A percentile compares a stretch with the other conserved stretches of the same genome.
phyloP scores from a whole-genome alignment of 495 filamentous ascomycete genomes.

The Echria macrotheca region DNA sequence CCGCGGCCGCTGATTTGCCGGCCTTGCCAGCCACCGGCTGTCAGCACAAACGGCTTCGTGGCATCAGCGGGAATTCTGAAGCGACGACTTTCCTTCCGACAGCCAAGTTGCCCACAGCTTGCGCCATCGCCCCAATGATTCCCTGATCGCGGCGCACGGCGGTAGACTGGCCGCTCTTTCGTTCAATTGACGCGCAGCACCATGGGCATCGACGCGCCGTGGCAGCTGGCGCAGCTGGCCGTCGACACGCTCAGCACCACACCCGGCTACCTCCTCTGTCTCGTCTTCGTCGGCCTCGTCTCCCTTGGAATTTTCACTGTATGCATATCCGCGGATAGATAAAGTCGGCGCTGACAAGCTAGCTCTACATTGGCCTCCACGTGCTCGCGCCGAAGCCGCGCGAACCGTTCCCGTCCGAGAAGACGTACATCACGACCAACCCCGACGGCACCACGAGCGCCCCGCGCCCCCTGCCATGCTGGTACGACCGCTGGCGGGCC shows the following conservation, averaged over 20 bases:
- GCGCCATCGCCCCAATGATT: too few species aligned
- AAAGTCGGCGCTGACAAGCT: too few species aligned
- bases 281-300: constrained; percentile 24
- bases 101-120: background rate
- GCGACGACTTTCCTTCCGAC: too few species aligned
- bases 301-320: background rate
- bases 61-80: constrained; percentile 9
- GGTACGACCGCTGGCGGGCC: constrained; percentile 65
- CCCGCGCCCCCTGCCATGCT: constrained; percentile 68
- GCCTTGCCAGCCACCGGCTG: constrained; percentile 24
- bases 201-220: too few species aligned
- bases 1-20: constrained; percentile 21
- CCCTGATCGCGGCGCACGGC: too few species aligned
- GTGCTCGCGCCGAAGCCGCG: constrained; percentile 79
- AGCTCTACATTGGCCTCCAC: constrained; percentile 62
- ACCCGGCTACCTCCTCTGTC: background rate
- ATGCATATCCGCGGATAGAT: too few species aligned
- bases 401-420: constrained; percentile 67
- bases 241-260: background rate
- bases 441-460: constrained; percentile 55
- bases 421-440: constrained; percentile 71
- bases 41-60: constrained; percentile 14
- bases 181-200: too few species aligned
- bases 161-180: too few species aligned
- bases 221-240: too few species aligned